Evolutionary conservation across 1,139 yeast species (phyloP).

Genomic region (Hemisphaericaspora lyxosophila): DNA sequence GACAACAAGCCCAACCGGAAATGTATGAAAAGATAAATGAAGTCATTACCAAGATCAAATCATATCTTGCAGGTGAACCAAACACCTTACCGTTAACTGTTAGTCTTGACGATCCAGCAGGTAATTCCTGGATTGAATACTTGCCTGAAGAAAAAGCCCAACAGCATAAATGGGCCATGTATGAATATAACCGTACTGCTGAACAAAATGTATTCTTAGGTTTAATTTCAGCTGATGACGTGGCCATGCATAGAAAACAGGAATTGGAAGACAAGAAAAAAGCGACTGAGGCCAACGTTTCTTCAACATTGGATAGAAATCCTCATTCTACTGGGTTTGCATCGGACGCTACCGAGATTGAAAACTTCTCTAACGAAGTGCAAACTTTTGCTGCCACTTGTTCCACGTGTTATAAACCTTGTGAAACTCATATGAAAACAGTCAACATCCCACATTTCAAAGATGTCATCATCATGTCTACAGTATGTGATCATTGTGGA

Average conservation of each 20-base stretch:
- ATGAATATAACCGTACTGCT: conserved; percentile 79
- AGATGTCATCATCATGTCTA: conserved; percentile 95
- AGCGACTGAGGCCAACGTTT: conserved; percentile 24
- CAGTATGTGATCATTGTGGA: conserved; percentile 90
- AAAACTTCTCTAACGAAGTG: conserved; percentile 82
- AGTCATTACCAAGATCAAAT: conserved; percentile 60
- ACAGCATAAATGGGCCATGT: conserved; percentile 81
- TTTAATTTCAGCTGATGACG: conserved; percentile 77
- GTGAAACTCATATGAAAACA: conserved; percentile 95
- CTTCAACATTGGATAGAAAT: conserved; percentile 27
- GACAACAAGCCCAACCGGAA: conserved; percentile 73
- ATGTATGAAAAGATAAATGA: conserved; percentile 70
- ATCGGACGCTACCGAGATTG: conserved; percentile 76
- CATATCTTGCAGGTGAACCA: conserved; percentile 61
- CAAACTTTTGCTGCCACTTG: conserved; percentile 93
- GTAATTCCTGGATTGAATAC: conserved; percentile 95
- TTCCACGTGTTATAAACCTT: conserved; percentile 78
- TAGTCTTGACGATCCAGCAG: conserved; percentile 89
- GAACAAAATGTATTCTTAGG: conserved; percentile 89
- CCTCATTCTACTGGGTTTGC: conserved; percentile 57
- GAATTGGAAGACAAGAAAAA: conserved; percentile 37
- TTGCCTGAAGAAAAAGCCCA: conserved; percentile 68
- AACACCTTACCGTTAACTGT: conserved; percentile 77
- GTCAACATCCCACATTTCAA: conserved; percentile 97
- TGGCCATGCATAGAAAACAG: conserved; percentile 51